These are phyloP conservation scores for Cladorrhinum samala DNA, from an alignment of 495 filamentous ascomycete species.

Conservation along the genomic window DNA sequence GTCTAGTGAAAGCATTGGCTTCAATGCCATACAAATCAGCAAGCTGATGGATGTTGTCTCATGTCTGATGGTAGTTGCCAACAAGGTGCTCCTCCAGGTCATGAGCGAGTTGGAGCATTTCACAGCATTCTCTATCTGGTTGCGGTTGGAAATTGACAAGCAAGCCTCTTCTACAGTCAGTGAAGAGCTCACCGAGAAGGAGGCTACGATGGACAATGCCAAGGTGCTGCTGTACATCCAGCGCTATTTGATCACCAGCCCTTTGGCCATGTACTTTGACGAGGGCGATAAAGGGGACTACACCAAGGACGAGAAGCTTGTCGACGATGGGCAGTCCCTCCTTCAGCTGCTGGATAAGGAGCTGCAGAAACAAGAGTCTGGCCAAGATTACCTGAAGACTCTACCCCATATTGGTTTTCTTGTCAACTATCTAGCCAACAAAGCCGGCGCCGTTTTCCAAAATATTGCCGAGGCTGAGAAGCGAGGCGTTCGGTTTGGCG, in stretches of 20 bases:
- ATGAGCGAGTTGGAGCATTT: conserved; percentile 78
- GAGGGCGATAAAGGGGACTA: conserved; percentile 25
- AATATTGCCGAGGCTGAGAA: conserved; percentile 52
- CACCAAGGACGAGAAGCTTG: conserved; percentile 25
- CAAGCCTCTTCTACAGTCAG: conserved; percentile 37
- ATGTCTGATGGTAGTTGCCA: conserved; percentile 65
- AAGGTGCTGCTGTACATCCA: conserved; percentile 51
- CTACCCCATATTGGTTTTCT: conserved; percentile 42
- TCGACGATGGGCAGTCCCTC: conserved; percentile 31
- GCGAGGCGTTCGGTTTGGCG: conserved; percentile 48
- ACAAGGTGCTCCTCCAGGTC: conserved; percentile 63
- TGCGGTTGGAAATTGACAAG: conserved; percentile 74
- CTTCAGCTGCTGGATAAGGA: conserved; percentile 43
- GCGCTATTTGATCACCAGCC: conserved; percentile 42
- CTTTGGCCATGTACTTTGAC: conserved; percentile 37
- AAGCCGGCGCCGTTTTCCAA: conserved; percentile 38
- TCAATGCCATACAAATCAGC: conserved; percentile 48
- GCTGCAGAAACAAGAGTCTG: conserved; percentile 37
- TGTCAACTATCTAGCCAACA: conserved; percentile 34
- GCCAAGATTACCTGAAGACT: conserved; percentile 30
- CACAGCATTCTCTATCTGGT: conserved; percentile 72
- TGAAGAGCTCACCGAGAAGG: conserved; percentile 50
- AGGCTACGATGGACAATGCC: conserved; percentile 47
- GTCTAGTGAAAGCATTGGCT: conserved; percentile 58
- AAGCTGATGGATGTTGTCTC: conserved; percentile 62